Evolutionary conservation across 1,284 basidiomycete genomes (phyloP).

Genomic region (Moesziomyces sp.): DNA sequence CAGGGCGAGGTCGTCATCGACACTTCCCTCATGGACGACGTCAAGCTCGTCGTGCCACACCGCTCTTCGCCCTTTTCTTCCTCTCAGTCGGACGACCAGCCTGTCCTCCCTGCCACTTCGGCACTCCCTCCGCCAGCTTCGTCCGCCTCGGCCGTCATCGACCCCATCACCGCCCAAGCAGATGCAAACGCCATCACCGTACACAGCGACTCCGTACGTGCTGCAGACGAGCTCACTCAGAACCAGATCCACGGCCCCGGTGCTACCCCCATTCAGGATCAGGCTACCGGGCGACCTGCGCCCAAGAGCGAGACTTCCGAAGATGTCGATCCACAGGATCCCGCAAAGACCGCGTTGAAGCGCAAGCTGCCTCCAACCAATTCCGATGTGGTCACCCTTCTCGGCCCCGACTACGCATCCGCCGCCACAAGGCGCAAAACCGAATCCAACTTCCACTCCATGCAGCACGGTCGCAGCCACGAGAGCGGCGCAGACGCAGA

Average conservation of each 20-base stretch:
- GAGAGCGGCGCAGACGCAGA: conserved; percentile 50
- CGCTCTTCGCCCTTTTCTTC: conserved; percentile 3
- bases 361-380: conserved; percentile 29
- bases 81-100: conserved; percentile 6
- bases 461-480: conserved; percentile 32
- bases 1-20: conserved; percentile 85
- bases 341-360: conserved; percentile 26
- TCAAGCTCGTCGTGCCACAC: conserved; percentile 75
- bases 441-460: conserved; percentile 15
- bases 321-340: conserved; percentile 34
- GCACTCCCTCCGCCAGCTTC: conserved; percentile 1
- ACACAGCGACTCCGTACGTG: conserved; percentile 18
- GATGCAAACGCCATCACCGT: conserved; percentile 15
- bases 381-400: conserved; percentile 5
- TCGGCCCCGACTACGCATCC: conserved; percentile 1
- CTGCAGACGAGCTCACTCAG: conserved; percentile 13
- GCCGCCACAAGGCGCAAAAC: conserved; percentile 15
- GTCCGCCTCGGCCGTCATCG: conserved; percentile 9
- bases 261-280: conserved; percentile 14
- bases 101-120: not conserved
- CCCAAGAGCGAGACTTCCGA: conserved; percentile 23
- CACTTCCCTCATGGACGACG: conserved; percentile 75
- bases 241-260: conserved; percentile 13
- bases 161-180: conserved; percentile 22
- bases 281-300: conserved; percentile 3